These are phyloP conservation scores for Daldinia loculata DNA, from an alignment of 495 filamentous ascomycete species.

Conservation along the genomic window DNA sequence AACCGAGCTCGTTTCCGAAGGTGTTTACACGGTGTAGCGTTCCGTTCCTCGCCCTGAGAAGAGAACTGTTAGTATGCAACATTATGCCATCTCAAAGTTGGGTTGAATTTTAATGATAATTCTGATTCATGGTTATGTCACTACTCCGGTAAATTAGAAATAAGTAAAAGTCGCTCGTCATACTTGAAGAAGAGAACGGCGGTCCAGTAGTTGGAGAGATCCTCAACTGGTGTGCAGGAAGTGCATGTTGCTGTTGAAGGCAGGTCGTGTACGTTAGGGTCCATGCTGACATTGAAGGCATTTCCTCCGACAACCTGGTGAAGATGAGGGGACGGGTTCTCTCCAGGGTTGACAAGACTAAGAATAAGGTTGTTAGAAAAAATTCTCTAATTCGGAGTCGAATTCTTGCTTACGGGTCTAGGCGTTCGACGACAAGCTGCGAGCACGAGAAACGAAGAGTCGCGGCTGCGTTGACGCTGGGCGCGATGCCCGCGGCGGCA, in stretches of 20 bases:
- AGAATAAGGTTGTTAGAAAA: conserved; percentile 19
- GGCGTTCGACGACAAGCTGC: conserved; percentile 55
- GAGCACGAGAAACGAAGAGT: conserved; percentile 57
- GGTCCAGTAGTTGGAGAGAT: conserved; percentile 56
- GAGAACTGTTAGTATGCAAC: conserved; percentile 35
- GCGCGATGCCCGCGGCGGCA: conserved; percentile 41
- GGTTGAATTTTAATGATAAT: too few relatives aligned
- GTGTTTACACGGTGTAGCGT: conserved; percentile 54
- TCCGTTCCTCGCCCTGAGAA: conserved; percentile 49
- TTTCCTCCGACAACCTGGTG: conserved; percentile 51
- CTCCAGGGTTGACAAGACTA: conserved; percentile 48
- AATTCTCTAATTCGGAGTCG: neutral
- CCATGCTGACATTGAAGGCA: conserved; percentile 50
- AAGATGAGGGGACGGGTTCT: conserved; percentile 45
- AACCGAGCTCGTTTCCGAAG: conserved; percentile 54
- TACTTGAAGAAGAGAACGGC: conserved; percentile 53
- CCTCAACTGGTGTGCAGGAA: conserved; percentile 46
- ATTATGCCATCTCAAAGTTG: too few relatives aligned
- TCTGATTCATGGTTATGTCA: too few relatives aligned
- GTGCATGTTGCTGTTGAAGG: conserved; percentile 49
- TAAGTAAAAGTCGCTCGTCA: neutral
- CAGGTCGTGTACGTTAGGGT: conserved; percentile 42
- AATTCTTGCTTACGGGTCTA: conserved; percentile 49
- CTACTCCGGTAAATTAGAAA: neutral
- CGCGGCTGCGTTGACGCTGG: conserved; percentile 46